Base-by-base conservation (phyloP, 176 grass and related monocot genomes). In the Oryza australiensis region DNA sequence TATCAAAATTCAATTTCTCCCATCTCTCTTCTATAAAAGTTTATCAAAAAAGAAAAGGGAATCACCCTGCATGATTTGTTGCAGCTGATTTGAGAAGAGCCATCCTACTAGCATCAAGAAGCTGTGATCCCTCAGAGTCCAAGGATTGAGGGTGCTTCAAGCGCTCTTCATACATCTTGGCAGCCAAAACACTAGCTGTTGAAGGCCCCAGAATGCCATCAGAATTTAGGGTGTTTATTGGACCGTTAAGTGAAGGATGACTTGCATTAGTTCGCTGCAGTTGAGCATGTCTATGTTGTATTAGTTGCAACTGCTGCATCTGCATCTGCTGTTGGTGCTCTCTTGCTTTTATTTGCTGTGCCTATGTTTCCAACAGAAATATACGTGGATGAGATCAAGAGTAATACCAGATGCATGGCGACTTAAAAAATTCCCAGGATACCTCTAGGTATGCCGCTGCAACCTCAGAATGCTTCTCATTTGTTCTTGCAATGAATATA, bases 131-230 rank as follows among this genome's bases (percentile, higher is more conserved):
- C 41, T 98, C 95, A 7, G 92, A 83, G 57, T 98, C 95, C 88
- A 94, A 86, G 37, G 86, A 77, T 76, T 94, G 90, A 68, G 95
- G 88, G 51, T 89, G 88, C 74, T 98, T 98, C 66, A 94, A 87
- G 12, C 95, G 92, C 46, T 98, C 95, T 92, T 98, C 95, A 41
- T 98, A 98, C 84, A 98, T 94, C 84, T 94, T 98, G 53, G 92
- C 95, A 81, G 95, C 95, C 49, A 98, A 93, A 66, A 93, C 87
- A 87, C 92, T 98, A 76, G 95, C 92, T 74, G 95, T 92, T 51
- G 95, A 90, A 51, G 88, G 88, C 10, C 90, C 95, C 66, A 94
- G 73, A 90, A 98, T 88, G 45, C 90, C 84, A 62, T 98, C 92
- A 48, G 95, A 87, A 34, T 94, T 98, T 74, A 88, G 74, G 30